A percentile compares a stretch with the other conserved stretches of the same genome.
phyloP scores from a whole-genome alignment of 768 basidiomycete genomes.

The Panellus pusillus region DNA sequence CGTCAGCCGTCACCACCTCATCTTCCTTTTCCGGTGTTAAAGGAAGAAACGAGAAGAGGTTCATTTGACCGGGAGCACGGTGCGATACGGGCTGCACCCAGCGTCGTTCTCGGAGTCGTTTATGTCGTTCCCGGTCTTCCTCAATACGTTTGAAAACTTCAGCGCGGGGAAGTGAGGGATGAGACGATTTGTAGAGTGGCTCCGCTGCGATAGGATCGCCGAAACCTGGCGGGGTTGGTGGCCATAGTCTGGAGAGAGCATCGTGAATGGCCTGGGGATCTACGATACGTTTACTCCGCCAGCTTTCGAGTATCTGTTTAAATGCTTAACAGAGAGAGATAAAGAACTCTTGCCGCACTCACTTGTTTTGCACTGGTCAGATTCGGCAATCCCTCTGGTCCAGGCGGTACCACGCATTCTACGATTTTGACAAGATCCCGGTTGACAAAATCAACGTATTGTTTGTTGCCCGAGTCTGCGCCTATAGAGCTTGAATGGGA shows the following conservation, averaged over 20 bases:
- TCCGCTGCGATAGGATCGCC: no score
- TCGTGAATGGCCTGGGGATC: slow-evolving; percentile 79
- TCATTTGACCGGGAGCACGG: slow-evolving; percentile 42
- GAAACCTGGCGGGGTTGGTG: no score
- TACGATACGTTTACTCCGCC: slow-evolving; percentile 82
- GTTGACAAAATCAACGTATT: slow-evolving; percentile 76
- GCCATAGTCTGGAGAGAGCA: slow-evolving; percentile 54
- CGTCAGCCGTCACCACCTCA: slow-evolving; percentile 66
- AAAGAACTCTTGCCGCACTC: slow-evolving; percentile 17
- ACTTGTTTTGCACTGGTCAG: slow-evolving; percentile 87
- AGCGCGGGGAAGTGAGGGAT: slow-evolving; percentile 47
- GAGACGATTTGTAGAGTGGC: slow-evolving; percentile 23
- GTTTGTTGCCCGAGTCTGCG: slow-evolving; percentile 42
- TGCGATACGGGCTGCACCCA: slow-evolving; percentile 85
- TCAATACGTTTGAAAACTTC: slow-evolving; percentile 87
- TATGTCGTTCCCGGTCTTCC: slow-evolving; percentile 90
- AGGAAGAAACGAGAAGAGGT: slow-evolving; percentile 61
- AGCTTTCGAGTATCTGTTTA: slow-evolving; percentile 83
- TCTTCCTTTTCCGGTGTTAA: slow-evolving; percentile 53
- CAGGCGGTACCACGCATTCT: slow-evolving; percentile 83
- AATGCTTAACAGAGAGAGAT: background rate
- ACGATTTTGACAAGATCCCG: slow-evolving; percentile 80
- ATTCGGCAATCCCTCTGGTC: slow-evolving; percentile 86
- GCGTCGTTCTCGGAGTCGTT: slow-evolving; percentile 84
- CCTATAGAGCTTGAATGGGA: slow-evolving; percentile 48